Evolutionary conservation across 352 stramenopile genomes (phyloP).

Genomic region (Globisporangium nunn): DNA sequence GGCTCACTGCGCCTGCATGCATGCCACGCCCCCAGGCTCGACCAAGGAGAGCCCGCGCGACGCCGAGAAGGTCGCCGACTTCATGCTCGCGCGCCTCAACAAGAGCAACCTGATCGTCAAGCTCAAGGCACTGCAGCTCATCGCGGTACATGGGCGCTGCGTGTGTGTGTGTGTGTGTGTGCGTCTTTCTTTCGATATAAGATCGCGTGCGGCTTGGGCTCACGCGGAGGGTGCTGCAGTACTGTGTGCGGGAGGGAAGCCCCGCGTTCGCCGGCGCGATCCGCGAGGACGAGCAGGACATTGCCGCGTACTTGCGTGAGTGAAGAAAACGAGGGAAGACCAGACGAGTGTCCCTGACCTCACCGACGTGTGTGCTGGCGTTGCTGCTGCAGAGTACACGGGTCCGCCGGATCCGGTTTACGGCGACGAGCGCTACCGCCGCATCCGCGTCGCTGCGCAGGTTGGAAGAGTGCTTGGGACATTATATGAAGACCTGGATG

Average conservation of each 20-base stretch:
- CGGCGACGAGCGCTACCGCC: conserved; percentile 77
- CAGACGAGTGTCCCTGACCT: background rate
- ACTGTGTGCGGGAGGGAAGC: conserved; percentile 66
- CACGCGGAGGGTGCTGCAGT: conserved; percentile 26
- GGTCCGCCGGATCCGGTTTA: conserved; percentile 67
- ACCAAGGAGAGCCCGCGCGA: conserved; percentile 59
- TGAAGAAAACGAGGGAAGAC: conserved; percentile 7
- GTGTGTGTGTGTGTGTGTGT: too few species aligned
- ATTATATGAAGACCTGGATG: background rate
- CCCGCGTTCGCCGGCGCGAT: conserved; percentile 53
- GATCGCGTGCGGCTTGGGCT: too few species aligned
- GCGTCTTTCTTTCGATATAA: too few species aligned
- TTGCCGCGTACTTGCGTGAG: conserved; percentile 66
- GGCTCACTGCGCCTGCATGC: too few species aligned
- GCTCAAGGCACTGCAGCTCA: conserved; percentile 82
- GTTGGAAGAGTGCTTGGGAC: conserved; percentile 14
- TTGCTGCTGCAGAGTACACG: conserved; percentile 50
- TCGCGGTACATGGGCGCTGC: conserved; percentile 31
- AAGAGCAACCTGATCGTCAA: conserved; percentile 85
- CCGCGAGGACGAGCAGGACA: conserved; percentile 61
- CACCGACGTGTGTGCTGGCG: background rate
- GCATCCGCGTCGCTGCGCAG: conserved; percentile 74
- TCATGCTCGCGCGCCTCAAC: conserved; percentile 57
- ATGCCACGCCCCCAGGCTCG: conserved; percentile 20
- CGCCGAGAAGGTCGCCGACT: conserved; percentile 77